Base-by-base conservation (phyloP, 2,329 filamentous ascomycete species). In the Teratosphaeriaceae sp. region DNA sequence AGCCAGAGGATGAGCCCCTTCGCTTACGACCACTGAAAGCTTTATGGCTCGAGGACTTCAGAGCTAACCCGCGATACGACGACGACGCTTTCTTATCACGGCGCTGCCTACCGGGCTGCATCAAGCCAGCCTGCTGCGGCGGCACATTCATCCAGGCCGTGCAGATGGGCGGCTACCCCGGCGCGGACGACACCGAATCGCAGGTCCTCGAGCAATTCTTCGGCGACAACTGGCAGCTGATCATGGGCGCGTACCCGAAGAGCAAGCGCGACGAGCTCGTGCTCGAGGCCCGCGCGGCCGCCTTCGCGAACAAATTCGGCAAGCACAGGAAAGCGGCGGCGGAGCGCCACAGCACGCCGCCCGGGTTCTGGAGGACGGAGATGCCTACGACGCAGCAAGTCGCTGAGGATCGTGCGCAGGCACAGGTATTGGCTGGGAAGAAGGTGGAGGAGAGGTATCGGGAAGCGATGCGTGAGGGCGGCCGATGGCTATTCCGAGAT, bases 361-460 rank as follows among this genome's bases (percentile, higher is more conserved):
- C 88, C 1, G 89, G 88, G 0, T 97, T 87, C 61, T 98, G 92
- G 92, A 75, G 86, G 42, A 76, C 84, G 1, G 90, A 94, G 53
- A 94, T 98, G 61, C 89, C 90, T 1, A 80, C 71, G 20, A 96
- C 92, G 1, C 92, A 97, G 61, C 86, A 96, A 64, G 66, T 82
- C 21, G 70, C 78, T 52, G 68, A 72, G 40, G 79, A 90, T 55
- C 76, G 76, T 44, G 73, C 75, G 46, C 79, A 81, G 58, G 84
- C 84, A 0, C 72, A 71, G n/a, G 73, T 72, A 53, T 67, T 78
- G 46, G 82, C 85, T 58, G 75, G 73, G 51, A 70, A 78, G 38
- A 74, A 78, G 43, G 73, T 96, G 1, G 75, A 80, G 51, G 80
- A 86, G 57, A 77, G 88, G 57, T 84, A 87, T 65, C 73, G 81